Evolutionary conservation across 441 rosid genomes (phyloP).

Genomic region (Gossypium davidsonii): DNA sequence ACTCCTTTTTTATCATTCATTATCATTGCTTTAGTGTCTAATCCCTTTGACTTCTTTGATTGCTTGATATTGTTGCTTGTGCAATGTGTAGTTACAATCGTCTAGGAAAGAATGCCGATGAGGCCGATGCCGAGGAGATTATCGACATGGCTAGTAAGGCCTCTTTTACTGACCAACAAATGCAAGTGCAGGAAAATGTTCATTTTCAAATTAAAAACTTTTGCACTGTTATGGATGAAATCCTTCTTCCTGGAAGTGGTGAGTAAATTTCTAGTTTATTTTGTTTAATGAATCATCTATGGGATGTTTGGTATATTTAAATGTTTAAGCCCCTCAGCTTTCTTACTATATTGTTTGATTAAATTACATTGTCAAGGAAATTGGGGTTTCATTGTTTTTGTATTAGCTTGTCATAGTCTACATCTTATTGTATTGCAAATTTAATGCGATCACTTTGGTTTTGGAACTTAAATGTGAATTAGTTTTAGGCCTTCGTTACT

Average conservation of each 20-base stretch:
- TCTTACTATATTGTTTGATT: not conserved
- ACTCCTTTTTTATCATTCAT: not conserved
- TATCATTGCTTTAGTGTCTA: not conserved
- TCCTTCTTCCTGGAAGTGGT: conserved; percentile 55
- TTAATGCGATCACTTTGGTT: not conserved
- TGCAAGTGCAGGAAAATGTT: conserved; percentile 75
- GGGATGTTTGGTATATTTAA: not conserved
- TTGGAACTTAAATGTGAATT: not conserved
- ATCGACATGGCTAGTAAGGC: conserved; percentile 74
- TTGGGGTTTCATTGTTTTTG: not conserved
- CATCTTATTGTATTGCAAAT: not conserved
- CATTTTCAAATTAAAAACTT: conserved; percentile 53
- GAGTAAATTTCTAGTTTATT: conserved; percentile 20
- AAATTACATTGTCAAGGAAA: not conserved
- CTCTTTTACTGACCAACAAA: conserved; percentile 62
- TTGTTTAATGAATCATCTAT: not conserved
- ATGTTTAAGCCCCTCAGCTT: not conserved
- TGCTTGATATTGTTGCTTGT: not conserved
- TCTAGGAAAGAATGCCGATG: conserved; percentile 68
- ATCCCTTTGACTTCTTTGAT: not conserved
- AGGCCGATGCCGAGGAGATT: conserved; percentile 76
- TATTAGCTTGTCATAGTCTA: not conserved
- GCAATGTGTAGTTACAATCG: conserved; percentile 51
- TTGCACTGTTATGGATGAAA: conserved; percentile 53
- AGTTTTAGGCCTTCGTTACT: not conserved